A percentile compares a stretch with the other conserved stretches of the same genome.
phyloP scores from a whole-genome alignment of 106 monocot genomes.

The Apostasia shenzhenica region DNA sequence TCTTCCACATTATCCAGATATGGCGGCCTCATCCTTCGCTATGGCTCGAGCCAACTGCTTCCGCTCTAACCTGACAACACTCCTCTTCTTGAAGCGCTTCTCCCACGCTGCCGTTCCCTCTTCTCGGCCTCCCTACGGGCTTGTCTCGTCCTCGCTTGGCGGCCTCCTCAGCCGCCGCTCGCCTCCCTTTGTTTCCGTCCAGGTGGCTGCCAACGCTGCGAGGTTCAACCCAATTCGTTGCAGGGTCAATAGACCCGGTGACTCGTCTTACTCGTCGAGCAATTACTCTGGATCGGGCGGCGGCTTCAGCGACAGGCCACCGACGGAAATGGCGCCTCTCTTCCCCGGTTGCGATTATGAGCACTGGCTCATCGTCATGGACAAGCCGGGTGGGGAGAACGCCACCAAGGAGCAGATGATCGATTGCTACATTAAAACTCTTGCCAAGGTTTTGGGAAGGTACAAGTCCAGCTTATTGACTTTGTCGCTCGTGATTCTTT shows the following conservation, averaged over 20 bases:
- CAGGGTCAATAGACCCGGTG: constrained; percentile 23
- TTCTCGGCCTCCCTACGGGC: no score
- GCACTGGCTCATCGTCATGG: constrained; percentile 89
- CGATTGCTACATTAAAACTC: constrained; percentile 73
- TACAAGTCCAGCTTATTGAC: not conserved
- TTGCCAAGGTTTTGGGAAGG: constrained; percentile 77
- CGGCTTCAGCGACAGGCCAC: constrained; percentile 62
- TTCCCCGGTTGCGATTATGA: constrained; percentile 80
- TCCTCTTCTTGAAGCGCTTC: constrained; percentile 9
- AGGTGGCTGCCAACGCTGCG: not conserved
- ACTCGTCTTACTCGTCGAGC: constrained; percentile 46
- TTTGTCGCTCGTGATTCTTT: no score
- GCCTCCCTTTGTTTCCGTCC: not conserved
- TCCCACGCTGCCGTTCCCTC: not conserved
- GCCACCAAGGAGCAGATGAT: constrained; percentile 88
- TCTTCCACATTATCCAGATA: no score
- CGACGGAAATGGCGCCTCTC: constrained; percentile 79
- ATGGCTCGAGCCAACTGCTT: no score
- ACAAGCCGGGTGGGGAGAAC: constrained; percentile 65
- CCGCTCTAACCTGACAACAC: not conserved
- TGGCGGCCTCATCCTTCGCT: no score
- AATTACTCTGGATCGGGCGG: constrained; percentile 22
- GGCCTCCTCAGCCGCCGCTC: not conserved
- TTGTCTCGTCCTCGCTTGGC: not conserved
- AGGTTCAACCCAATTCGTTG: constrained; percentile 22